Evolutionary conservation across 108 stramenopile species (phyloP).

Genomic region (Pseudonitzschia delicatissima): DNA sequence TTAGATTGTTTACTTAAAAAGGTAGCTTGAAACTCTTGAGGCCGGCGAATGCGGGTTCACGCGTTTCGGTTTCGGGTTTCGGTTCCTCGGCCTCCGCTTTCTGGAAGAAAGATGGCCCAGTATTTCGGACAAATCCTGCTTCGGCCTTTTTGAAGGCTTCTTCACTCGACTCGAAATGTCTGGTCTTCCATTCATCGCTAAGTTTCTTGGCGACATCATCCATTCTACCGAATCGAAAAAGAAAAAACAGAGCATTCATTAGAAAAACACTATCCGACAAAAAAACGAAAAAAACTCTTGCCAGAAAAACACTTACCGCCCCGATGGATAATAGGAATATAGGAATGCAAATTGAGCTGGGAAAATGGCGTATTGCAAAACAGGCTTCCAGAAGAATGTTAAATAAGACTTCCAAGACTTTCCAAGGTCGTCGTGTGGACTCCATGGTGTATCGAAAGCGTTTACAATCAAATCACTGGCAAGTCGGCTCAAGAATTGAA

Average conservation of each 20-base stretch:
- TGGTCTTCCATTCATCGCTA: slow-evolving; percentile 62
- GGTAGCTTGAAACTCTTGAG: neutral
- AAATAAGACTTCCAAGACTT: slow-evolving; percentile 88
- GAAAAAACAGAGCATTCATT: neutral
- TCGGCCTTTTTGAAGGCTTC: slow-evolving; percentile 65
- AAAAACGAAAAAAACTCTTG: neutral
- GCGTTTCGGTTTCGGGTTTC: too few relatives aligned
- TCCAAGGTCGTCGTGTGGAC: slow-evolving; percentile 84
- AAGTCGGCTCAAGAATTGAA: slow-evolving; percentile 89
- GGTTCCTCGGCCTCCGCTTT: slow-evolving; percentile 45
- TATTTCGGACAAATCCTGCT: slow-evolving; percentile 45
- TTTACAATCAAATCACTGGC: slow-evolving; percentile 95
- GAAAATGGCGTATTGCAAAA: slow-evolving; percentile 87
- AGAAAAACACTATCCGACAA: neutral
- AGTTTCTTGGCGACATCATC: slow-evolving; percentile 62
- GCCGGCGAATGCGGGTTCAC: neutral
- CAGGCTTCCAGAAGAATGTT: slow-evolving; percentile 91
- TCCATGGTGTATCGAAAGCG: slow-evolving; percentile 92
- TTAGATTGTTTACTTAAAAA: neutral
- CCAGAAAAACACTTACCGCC: slow-evolving; percentile 18
- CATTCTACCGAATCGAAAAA: slow-evolving; percentile 38
- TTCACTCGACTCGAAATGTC: slow-evolving; percentile 67
- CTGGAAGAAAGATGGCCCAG: slow-evolving; percentile 82
- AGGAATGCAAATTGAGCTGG: slow-evolving; percentile 88
- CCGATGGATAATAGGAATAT: slow-evolving; percentile 85